phyloP scores from a whole-genome alignment of 768 basidiomycete species.

The Leccinum sublutescens region DNA sequence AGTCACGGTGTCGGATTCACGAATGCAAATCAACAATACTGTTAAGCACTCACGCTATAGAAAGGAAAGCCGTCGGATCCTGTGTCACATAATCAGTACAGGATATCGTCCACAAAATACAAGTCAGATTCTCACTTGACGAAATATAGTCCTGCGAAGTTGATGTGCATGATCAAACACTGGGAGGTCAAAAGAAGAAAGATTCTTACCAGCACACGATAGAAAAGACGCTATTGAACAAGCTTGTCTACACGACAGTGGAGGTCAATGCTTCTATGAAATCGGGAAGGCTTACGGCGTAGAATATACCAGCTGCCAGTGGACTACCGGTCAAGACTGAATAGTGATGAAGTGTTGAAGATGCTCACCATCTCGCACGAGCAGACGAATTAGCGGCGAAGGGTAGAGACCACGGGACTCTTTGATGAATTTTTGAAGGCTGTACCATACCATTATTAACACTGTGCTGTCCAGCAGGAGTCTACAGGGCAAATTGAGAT shows the following conservation, averaged over 20 bases:
- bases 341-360: neutral
- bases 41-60: neutral
- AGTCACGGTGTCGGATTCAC: neutral
- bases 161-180: neutral
- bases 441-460: slow-evolving; percentile 3
- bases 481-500: slow-evolving; percentile 1
- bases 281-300: neutral
- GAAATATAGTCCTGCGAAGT: neutral
- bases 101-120: neutral
- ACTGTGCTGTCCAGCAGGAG: slow-evolving; percentile 7
- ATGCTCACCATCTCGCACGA: neutral
- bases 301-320: neutral
- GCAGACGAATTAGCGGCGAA: neutral
- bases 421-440: slow-evolving; percentile 1
- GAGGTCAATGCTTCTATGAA: neutral
- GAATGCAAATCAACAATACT: neutral
- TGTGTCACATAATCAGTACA: neutral
- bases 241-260: neutral
- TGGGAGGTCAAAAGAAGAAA: neutral
- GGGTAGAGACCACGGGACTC: neutral
- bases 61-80: neutral
- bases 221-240: neutral
- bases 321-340: neutral
- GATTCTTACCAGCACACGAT: neutral
- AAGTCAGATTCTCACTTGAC: neutral